Evolutionary conservation across 2,329 filamentous ascomycete species (phyloP), one percentile per base, ranked within the genome.

Genomic region (Ascochyta fabae): DNA sequence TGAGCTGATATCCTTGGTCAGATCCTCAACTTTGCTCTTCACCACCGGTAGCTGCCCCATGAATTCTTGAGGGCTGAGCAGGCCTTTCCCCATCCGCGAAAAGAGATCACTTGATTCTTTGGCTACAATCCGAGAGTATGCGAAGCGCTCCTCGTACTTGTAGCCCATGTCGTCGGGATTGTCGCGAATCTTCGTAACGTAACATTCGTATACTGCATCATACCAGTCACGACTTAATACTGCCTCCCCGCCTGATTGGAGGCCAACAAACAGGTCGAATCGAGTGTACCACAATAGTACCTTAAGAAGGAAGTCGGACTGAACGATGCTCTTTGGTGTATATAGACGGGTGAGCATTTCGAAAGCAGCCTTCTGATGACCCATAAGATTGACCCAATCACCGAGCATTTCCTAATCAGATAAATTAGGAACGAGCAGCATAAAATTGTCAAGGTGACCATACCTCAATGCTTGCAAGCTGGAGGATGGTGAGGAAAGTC

Each of bases 391-490:
- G 48, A 96, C 86, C 92, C 92, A 98, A 72, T 99, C 95, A 12
- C 95, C 95, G 41, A 98, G 83, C 67, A 92, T 96, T 77, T 98
- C 95, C 92, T 96, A 67, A 47, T 24, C 47, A 52, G 19, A 44
- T 51, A 44, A 46, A 45, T 67, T 38, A 67, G 64, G 44, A 24
- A 22, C 33, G 7, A 6, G 10, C 33, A 8, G 2, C 13, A 15
- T 4, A n/a, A 13, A 5, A 10, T 15, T 19, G 13, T 19, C 19
- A 43, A 29, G 34, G 27, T 10, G 27, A 16, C 61, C 80, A 69
- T 81, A 96, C 92, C 85, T 99, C 95, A 52, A 97, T 95, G 3
- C 91, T 96, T 51, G 93, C 92, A 45, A 98, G 84, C 68, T 98
- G 93, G 38, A 99, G 79, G 19, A 98, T 93, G 0, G 94, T 96